Percentiles rank a stretch among this genome's conserved stretches.
Conservation (phyloP, 2,329 filamentous ascomycete genomes). For the Xylaria sp. region DNA sequence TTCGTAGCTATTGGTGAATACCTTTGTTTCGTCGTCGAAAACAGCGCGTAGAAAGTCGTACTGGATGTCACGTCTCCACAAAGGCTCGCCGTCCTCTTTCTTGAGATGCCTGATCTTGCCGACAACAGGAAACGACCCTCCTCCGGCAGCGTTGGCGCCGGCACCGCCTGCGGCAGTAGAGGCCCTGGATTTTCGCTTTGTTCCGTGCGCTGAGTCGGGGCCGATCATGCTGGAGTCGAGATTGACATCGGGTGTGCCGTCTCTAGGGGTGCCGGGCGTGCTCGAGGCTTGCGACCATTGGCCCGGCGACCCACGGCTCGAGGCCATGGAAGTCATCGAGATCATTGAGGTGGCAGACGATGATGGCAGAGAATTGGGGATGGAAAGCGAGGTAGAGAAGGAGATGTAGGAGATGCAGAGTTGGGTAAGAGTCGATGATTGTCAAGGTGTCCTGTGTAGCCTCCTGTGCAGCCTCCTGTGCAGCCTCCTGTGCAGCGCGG, state of each 20-base stretch:
- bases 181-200: slow-evolving; percentile 46
- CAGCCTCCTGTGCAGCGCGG: no score
- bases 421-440: slow-evolving; percentile 2
- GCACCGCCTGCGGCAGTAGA: slow-evolving; percentile 37
- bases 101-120: slow-evolving; percentile 86
- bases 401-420: neutral
- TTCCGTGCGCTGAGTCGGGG: slow-evolving; percentile 41
- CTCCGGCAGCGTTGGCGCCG: slow-evolving; percentile 30
- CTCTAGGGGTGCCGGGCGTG: slow-evolving; percentile 36
- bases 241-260: slow-evolving; percentile 41
- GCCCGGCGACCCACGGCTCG: slow-evolving; percentile 45
- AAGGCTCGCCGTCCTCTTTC: slow-evolving; percentile 87
- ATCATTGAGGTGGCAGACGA: slow-evolving; percentile 5
- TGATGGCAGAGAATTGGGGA: slow-evolving; percentile 2
- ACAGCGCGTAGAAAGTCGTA: slow-evolving; percentile 85
- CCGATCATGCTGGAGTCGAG: slow-evolving; percentile 46
- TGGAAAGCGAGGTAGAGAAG: slow-evolving; percentile 1
- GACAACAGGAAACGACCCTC: slow-evolving; percentile 48
- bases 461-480: no score
- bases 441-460: neutral
- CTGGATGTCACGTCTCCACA: slow-evolving; percentile 90
- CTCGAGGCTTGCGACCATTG: slow-evolving; percentile 47
- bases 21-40: slow-evolving; percentile 77
- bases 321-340: slow-evolving; percentile 43
- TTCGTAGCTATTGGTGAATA: slow-evolving; percentile 93